These are phyloP conservation scores for Apiospora malaysiana DNA, from an alignment of 2,329 filamentous ascomycete species.

Conservation along the genomic window DNA sequence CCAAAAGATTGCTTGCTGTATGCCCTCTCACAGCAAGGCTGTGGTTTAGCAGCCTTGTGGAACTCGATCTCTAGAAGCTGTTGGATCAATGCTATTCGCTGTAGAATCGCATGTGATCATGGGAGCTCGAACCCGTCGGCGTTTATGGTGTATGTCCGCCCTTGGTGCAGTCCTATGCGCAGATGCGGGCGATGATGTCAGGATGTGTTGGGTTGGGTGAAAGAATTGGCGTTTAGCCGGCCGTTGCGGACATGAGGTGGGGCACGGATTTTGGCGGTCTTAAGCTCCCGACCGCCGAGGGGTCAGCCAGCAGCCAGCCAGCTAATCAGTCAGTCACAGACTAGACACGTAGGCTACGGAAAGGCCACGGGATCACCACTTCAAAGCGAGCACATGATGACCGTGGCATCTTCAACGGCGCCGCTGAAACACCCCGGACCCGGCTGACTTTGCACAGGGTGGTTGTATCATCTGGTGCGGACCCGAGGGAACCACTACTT, in stretches of 20 bases:
- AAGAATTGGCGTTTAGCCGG: background rate
- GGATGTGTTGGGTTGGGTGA: background rate
- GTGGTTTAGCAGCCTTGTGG: background rate
- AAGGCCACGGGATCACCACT: background rate
- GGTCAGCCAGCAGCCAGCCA: background rate
- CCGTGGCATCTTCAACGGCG: background rate
- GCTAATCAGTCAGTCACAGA: background rate
- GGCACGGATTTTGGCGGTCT: slow-evolving; percentile 14
- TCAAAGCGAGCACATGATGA: background rate
- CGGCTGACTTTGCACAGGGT: background rate
- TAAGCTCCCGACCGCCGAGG: background rate
- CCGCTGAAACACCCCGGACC: background rate
- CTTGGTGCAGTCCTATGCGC: background rate
- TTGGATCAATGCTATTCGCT: background rate
- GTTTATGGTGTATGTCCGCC: background rate
- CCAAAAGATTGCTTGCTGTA: background rate
- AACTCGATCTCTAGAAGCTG: background rate
- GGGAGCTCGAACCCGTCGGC: background rate
- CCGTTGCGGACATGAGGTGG: slow-evolving; percentile 7
- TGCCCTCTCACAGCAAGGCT: background rate
- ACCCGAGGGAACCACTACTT: background rate
- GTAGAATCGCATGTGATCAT: background rate
- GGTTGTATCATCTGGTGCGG: background rate
- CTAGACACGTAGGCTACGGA: background rate
- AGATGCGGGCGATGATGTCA: slow-evolving; percentile 10